Base-by-base conservation (phyloP, 1,139 yeast species). In the Sporopachydermia cereana region DNA sequence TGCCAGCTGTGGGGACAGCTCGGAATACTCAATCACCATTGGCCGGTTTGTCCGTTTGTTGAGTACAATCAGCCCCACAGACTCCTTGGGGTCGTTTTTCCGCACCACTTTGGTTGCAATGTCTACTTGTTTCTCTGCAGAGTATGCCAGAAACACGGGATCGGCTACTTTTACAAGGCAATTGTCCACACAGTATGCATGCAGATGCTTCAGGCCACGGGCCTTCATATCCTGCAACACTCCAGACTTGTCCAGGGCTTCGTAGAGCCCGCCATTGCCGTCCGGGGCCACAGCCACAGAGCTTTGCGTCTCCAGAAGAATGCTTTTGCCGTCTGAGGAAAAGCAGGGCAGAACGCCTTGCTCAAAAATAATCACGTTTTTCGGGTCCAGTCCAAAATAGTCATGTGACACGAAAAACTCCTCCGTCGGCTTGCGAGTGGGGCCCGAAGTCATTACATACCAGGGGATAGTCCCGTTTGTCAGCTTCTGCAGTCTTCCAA, bases 111-210 rank as follows among this genome's bases (percentile, higher is more conserved):
- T 93, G 9, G 97, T 88, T 34, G 96, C 94, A 53, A 91, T 72
- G 41, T 84, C 79, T 48, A 80, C 83, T 9, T 72, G 58, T 41
- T 59, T 53, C 24, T 65, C 66, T 41, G 83, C 79, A 21, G 96
- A 80, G 66, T 82, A 91, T 0, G 98, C 99, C 52, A 93, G 64
- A 58, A 93, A 91, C 1, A 77, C 68, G 2, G 99, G 99, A 61
- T 93, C 99, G 1, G 96, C 97, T 45, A 91, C 89, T 59, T 82
- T 83, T 41, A 89, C 97, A 45, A 93, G 69, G 36, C 83, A 81
- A 62, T 93, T 93, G 64, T 93, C 99, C 44, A 93, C 97, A 64
- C 97, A 89, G 66, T 88, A 93, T 83, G 89, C 84, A 66, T 93
- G 97, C 50, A 93, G 72, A 60, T 91, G 98, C 62, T 85, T 77